Conservation (phyloP, 2,329 filamentous ascomycete species). For the Raffaelea arxii region DNA sequence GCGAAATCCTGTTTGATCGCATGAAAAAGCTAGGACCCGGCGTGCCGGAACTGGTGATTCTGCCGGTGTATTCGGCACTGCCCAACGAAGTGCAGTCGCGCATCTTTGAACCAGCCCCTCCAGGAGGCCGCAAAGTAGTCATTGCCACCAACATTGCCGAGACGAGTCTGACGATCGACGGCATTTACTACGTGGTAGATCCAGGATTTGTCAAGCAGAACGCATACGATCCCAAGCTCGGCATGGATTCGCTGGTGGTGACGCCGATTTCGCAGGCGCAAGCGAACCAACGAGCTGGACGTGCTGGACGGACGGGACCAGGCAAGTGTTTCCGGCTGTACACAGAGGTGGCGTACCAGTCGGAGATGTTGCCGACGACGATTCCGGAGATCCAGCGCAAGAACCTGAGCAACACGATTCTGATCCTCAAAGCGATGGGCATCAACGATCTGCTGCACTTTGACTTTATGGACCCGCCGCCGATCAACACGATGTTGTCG, state of each 20-base stretch:
- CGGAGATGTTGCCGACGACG: conserved; percentile 91
- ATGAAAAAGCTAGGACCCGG: conserved; percentile 91
- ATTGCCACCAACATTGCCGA: conserved; percentile 98
- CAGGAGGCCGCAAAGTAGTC: conserved; percentile 82
- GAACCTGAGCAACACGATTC: conserved; percentile 83
- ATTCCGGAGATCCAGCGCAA: conserved; percentile 96
- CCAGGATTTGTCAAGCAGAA: conserved; percentile 98
- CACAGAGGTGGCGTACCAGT: conserved; percentile 89
- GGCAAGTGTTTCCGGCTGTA: conserved; percentile 95
- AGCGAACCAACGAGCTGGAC: conserved; percentile 85
- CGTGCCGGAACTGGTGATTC: conserved; percentile 83
- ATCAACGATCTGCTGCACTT: conserved; percentile 97
- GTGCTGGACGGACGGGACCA: conserved; percentile 87
- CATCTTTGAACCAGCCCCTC: conserved; percentile 88
- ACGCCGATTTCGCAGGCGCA: conserved; percentile 96
- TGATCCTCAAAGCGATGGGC: conserved; percentile 98
- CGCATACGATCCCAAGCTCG: conserved; percentile 90
- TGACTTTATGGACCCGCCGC: conserved; percentile 98
- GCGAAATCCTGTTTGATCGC: conserved; percentile 84
- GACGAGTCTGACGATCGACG: conserved; percentile 94
- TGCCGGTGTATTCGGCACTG: conserved; percentile 92
- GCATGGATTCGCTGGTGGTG: conserved; percentile 93
- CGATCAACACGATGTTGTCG: conserved; percentile 94
- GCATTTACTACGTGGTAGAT: conserved; percentile 95
- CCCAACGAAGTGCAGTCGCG: conserved; percentile 88